Conservation (phyloP, 2,329 filamentous ascomycete species). For the Knufia petricola region DNA sequence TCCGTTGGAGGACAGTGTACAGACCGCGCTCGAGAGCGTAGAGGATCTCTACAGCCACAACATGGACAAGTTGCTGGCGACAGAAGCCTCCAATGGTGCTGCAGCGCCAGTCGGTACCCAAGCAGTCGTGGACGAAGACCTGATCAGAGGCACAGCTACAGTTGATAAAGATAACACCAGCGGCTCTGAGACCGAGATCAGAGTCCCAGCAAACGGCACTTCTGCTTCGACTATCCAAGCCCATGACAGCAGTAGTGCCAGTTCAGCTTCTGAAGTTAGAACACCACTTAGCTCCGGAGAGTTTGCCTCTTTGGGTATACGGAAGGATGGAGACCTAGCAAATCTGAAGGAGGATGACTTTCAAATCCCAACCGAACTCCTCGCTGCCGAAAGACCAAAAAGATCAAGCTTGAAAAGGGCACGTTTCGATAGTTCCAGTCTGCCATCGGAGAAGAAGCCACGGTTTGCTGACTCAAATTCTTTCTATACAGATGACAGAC, state of each 20-base stretch:
- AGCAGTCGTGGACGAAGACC: slow-evolving; percentile 13
- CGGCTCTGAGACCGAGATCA: not conserved
- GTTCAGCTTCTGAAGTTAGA: slow-evolving; percentile 2
- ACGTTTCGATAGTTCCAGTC: slow-evolving; percentile 9
- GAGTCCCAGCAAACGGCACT: not conserved
- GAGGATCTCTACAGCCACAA: slow-evolving; percentile 74
- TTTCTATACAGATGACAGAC: not conserved
- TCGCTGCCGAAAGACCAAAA: slow-evolving; percentile 22
- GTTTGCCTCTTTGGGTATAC: slow-evolving; percentile 25
- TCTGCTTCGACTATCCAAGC: not conserved
- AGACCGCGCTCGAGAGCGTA: slow-evolving; percentile 71
- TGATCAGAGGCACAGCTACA: not conserved
- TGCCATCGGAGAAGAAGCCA: slow-evolving; percentile 14
- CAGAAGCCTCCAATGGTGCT: not conserved
- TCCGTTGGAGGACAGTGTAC: slow-evolving; percentile 51
- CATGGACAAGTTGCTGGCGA: slow-evolving; percentile 29
- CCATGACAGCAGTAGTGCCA: not conserved
- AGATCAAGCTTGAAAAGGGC: slow-evolving; percentile 21
- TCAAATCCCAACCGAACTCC: slow-evolving; percentile 26
- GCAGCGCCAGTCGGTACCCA: slow-evolving; percentile 8
- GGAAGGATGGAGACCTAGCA: slow-evolving; percentile 19
- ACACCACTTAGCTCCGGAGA: slow-evolving; percentile 23
- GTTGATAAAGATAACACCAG: not conserved
- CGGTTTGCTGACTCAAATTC: slow-evolving; percentile 9
- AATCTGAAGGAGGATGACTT: slow-evolving; percentile 27